Base-by-base conservation (phyloP, 202 grass and related monocot genomes). In the Setaria italica region DNA sequence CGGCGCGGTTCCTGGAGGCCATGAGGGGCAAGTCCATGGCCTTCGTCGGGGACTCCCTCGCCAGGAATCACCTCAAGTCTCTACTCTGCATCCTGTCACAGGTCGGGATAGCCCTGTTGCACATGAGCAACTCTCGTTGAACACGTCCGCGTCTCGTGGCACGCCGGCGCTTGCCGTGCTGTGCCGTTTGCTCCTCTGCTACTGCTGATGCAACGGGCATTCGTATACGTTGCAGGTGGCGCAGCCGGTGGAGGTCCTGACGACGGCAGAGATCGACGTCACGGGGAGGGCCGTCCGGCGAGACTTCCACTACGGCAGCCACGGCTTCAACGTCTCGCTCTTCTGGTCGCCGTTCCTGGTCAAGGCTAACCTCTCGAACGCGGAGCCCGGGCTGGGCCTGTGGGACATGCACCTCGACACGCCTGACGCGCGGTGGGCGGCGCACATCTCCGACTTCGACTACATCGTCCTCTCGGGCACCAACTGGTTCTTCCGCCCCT, bases 261-360 rank as follows among this genome's bases (percentile, higher is more conserved):
- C 74, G 2, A 54, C 37, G 58, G 42, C 74, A 69, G 89, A 90
- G 80, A 39, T 84, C 60, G 89, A 90, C 68, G 68, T 54, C 60
- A 84, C 80, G 8, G 80, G 89, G 51, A 60, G 85, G 43, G 34
- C 60, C 6, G 85, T 90, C 42, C 67, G 89, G 80, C 75, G 62
- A 51, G 84, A 90, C 69, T 90, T 75, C 84, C 43, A 72, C 29
- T 98, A 86, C 76, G 75, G 45, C 19, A 79, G 42, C 45, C 78
- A 92, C 80, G 79, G 79, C 25, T 92, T 91, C 86, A 95, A 86
- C 6, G 73, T 86, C 7, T 87, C 85, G 17, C 87, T 90, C 29
- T 89, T 93, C 90, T 95, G 93, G 93, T 95, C 90, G 4, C 93
- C 93, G 0, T 95, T 87, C 84, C 68, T 95, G 15, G 87, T 95